Evolutionary conservation across 2,329 filamentous ascomycete species (phyloP), one percentile per base, ranked within the genome.

Genomic region (Ceratocystiopsis minuta): DNA sequence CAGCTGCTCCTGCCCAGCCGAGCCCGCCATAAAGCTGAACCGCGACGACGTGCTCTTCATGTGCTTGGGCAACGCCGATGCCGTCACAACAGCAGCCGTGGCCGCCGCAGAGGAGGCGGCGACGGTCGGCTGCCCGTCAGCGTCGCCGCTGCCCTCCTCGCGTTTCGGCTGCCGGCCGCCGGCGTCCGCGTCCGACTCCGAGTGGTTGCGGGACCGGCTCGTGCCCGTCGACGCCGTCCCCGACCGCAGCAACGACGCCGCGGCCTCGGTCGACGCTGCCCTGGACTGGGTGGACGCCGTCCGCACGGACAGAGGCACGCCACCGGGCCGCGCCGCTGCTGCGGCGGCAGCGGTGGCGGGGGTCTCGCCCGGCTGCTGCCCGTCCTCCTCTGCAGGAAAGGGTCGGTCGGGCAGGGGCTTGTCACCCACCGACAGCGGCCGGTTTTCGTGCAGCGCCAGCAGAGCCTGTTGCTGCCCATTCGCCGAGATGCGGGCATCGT

Each of bases 21-120:
- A 73, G 6, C 78, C 78, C 15, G 77, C 71, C 66, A 86, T 82
- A 52, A 88, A 88, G 51, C 81, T 87, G 54, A 88, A 87, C 14
- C 82, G 67, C 0, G 80, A 85, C 0, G 81, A 82, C 12, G 78
- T 82, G 54, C 80, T 86, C 57, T 78, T 79, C 74, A 79, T 78
- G 47, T 78, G 74, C 45, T 61, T 70, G 3, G 74, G 75, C 32
- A 78, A 46, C 1, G 68, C 55, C 2, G 46, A 43, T 6, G 34
- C 43, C 2, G 46, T 39, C 12, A n/a, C n/a, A n/a, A n/a, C n/a
- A n/a, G n/a, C n/a, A n/a, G 42, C 43, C 3, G 45, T 42, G 16
- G 43, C 43, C 3, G 43, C 39, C 12, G 43, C 40, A 10, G 41
- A 42, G 4, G 43, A 31, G 12, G 20, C 16, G 16, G 16, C 38